Evolutionary conservation across 129 eudicot genomes (phyloP), one percentile per base, ranked within the genome.

Genomic region (Lonicera japonica): DNA sequence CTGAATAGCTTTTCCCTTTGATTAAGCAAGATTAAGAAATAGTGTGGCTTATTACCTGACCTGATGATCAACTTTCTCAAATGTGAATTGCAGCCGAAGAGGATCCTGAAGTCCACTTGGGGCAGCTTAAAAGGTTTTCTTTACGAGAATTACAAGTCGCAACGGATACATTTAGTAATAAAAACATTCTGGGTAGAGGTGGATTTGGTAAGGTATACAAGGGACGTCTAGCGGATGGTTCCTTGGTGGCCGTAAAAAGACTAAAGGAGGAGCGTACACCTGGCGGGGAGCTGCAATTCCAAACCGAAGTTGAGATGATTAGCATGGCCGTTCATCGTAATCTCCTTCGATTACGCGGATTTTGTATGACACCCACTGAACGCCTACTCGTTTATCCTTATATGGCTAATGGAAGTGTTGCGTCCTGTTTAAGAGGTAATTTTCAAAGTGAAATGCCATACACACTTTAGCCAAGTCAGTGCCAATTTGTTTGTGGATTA

Each of bases 311-410:
- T 8, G 97, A 90, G 69, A 90, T 90, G 97, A 90, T 90, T 46
- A 90, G 97, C 58, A 83, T 90, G 97, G 97, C 97, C 7, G 97
- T 90, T 17, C 97, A 90, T 58, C 81, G 95, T 10, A 86, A 90
- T 81, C 88, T 90, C 21, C 87, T 90, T 39, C 76, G 97, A 1
- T 43, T 90, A 58, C 85, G 89, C 9, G 97, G 97, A 3, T 90
- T 90, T 70, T 90, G 97, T 58, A 90, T 86, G 92, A 90, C 97
- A 20, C 97, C 97, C 5, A 86, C 95, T 21, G 97, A 90, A 69
- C 77, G 97, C 13, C 66, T 90, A 51, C 95, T 90, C 34, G 95
- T 90, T 25, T 90, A 90, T 64, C 97, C 97, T 0, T 89, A 86
- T 60, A 89, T 89, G 97, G 95, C 95, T 16, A 89, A 89, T 59